phyloP scores from a whole-genome alignment of 2,329 filamentous ascomycete genomes.

The Talaromyces albobiverticillius region DNA sequence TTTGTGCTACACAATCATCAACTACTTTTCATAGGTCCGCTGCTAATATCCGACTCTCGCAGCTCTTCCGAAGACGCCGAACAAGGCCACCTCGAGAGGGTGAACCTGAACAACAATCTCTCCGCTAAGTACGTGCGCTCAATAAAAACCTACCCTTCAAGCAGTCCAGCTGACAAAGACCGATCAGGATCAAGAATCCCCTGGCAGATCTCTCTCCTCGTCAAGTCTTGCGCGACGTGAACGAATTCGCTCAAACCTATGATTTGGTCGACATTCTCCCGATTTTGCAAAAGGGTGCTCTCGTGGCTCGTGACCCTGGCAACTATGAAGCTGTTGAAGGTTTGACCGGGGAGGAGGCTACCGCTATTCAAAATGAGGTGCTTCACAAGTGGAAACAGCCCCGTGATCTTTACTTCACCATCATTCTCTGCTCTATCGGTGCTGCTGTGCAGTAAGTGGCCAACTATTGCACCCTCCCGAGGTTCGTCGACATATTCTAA shows the following conservation, averaged over 20 bases:
- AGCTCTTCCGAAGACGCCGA: constrained; percentile 6
- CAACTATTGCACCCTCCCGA: background rate
- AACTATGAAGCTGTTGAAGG: constrained; percentile 44
- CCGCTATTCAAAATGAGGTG: constrained; percentile 45
- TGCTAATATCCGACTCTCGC: background rate
- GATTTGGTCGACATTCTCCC: constrained; percentile 40
- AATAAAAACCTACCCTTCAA: background rate
- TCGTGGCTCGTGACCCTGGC: constrained; percentile 49
- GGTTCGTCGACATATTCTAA: constrained; percentile 8
- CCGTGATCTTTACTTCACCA: constrained; percentile 47
- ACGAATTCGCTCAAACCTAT: constrained; percentile 41
- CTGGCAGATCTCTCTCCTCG: constrained; percentile 38
- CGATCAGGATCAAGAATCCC: constrained; percentile 46
- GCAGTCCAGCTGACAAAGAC: background rate
- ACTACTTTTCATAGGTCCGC: background rate
- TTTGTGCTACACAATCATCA: background rate
- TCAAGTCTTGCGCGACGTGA: constrained; percentile 41
- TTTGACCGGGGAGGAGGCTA: constrained; percentile 41
- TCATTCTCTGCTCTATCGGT: constrained; percentile 52
- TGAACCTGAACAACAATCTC: constrained; percentile 26
- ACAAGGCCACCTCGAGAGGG: constrained; percentile 20
- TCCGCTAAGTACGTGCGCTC: constrained; percentile 23
- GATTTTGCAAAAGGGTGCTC: constrained; percentile 47
- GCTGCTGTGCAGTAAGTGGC: constrained; percentile 49
- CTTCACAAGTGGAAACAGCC: constrained; percentile 52